A percentile compares a stretch with the other conserved stretches of the same genome.
Conservation (phyloP, 202 grass and related monocot species). For the Zizania palustris region DNA sequence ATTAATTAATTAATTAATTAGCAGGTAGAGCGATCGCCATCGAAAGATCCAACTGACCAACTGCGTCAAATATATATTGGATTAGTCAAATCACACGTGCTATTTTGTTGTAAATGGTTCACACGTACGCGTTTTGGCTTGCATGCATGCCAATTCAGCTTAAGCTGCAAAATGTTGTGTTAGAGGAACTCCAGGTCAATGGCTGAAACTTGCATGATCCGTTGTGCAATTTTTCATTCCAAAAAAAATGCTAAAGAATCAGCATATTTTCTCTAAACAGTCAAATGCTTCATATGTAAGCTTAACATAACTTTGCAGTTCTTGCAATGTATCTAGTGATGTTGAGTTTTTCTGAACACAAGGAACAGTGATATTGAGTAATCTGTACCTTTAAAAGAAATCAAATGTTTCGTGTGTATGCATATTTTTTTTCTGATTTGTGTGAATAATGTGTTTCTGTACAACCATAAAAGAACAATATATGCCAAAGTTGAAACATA, state of each 20-base stretch:
- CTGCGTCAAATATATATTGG: not conserved
- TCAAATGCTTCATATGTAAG: too few relatives aligned
- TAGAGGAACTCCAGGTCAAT: not conserved
- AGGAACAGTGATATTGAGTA: not conserved
- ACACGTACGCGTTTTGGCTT: not conserved
- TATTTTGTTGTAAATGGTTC: not conserved
- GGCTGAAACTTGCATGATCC: not conserved
- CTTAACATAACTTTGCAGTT: too few relatives aligned
- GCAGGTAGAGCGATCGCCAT: not conserved
- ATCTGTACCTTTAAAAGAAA: not conserved
- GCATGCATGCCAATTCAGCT: not conserved
- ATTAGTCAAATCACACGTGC: not conserved
- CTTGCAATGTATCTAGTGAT: too few relatives aligned
- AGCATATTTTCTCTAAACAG: too few relatives aligned
- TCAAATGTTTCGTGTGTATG: not conserved
- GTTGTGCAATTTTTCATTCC: too few relatives aligned
- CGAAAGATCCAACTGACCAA: not conserved
- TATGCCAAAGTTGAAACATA: not conserved
- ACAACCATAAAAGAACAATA: not conserved
- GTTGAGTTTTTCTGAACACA: too few relatives aligned
- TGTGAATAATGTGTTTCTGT: slow-evolving; percentile 14
- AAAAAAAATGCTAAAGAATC: too few relatives aligned
- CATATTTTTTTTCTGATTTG: not conserved
- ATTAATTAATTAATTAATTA: too few relatives aligned
- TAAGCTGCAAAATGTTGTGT: not conserved